Evolutionary conservation across 768 basidiomycete species (phyloP).

Genomic region (Mycena olivaceomarginata): DNA sequence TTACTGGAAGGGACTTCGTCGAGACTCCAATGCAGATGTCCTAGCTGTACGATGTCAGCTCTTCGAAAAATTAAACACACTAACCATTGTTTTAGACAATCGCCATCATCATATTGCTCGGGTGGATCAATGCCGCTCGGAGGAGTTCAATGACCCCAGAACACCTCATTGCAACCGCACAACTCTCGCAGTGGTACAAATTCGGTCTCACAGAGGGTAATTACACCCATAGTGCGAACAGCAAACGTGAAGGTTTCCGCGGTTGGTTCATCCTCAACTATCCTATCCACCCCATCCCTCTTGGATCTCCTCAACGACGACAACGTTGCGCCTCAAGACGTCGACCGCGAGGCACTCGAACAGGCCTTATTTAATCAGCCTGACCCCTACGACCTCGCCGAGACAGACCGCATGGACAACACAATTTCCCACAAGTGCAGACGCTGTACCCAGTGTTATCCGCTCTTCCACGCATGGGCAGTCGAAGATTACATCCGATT

Average conservation of each 20-base stretch:
- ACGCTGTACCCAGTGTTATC: neutral
- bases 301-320: too few species aligned
- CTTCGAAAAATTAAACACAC: neutral
- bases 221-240: slow-evolving; percentile 1
- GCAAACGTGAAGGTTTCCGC: slow-evolving; percentile 35
- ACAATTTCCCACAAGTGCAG: neutral
- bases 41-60: slow-evolving; percentile 40
- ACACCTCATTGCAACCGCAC: too few species aligned
- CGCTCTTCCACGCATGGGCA: slow-evolving; percentile 19
- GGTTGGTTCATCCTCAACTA: slow-evolving; percentile 14
- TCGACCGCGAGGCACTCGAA: too few species aligned
- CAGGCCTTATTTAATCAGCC: too few species aligned
- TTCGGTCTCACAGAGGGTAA: too few species aligned
- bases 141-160: too few species aligned
- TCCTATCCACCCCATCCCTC: neutral
- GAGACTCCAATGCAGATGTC: slow-evolving; percentile 48
- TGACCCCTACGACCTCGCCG: too few species aligned
- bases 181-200: too few species aligned
- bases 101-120: slow-evolving; percentile 42
- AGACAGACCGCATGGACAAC: slow-evolving; percentile 3
- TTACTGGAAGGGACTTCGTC: neutral
- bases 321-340: too few species aligned
- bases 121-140: too few species aligned
- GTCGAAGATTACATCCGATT: slow-evolving; percentile 9
- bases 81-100: slow-evolving; percentile 25